Conservation (phyloP, 1,284 basidiomycete genomes). For the Marasmius sp. region DNA sequence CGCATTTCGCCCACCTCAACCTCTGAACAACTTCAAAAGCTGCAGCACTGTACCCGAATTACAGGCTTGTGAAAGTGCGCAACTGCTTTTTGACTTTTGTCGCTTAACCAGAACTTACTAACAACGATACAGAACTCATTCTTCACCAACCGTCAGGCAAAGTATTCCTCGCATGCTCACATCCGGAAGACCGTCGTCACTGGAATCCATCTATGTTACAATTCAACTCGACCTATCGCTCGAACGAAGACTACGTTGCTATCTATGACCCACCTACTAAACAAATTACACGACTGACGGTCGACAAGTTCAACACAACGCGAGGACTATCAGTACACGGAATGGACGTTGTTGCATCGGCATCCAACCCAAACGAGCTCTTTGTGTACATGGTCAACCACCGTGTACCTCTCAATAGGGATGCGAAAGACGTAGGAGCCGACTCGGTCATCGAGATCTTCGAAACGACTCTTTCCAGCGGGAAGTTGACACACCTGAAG, state of each 20-base stretch:
- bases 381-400: constrained; percentile 73
- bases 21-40: constrained; percentile 41
- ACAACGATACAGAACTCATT: constrained; percentile 44
- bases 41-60: constrained; percentile 52
- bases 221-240: constrained; percentile 43
- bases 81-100: not conserved
- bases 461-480: constrained; percentile 47
- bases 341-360: constrained; percentile 67
- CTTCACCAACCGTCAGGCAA: constrained; percentile 56
- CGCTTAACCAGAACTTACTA: constrained; percentile 2
- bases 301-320: constrained; percentile 36
- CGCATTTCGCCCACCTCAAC: constrained; percentile 39
- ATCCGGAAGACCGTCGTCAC: constrained; percentile 42
- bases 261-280: constrained; percentile 53
- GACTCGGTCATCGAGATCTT: constrained; percentile 76
- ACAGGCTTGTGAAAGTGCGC: constrained; percentile 65
- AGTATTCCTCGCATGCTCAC: constrained; percentile 74
- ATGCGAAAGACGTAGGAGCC: constrained; percentile 51
- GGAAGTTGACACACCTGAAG: constrained; percentile 49
- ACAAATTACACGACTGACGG: constrained; percentile 44
- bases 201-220: constrained; percentile 55
- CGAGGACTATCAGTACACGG: constrained; percentile 65
- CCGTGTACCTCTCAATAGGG: constrained; percentile 41
- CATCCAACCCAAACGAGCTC: constrained; percentile 46
- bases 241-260: constrained; percentile 59